Evolutionary conservation across 164 flowering plant species (phyloP).

Genomic region (Vitis riparia): DNA sequence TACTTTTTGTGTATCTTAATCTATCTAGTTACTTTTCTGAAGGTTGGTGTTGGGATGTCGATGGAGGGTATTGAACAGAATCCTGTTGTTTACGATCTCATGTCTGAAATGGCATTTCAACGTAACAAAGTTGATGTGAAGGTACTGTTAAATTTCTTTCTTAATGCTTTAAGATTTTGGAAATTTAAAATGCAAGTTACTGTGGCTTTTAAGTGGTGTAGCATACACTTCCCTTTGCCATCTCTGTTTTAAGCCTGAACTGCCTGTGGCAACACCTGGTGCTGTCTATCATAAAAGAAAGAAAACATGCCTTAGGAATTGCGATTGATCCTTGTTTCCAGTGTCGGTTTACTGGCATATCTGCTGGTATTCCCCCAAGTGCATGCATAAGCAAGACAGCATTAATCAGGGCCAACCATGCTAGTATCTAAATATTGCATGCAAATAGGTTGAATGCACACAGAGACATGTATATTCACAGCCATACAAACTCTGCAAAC

Average conservation of each 20-base stretch:
- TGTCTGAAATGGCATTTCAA: conserved; percentile 84
- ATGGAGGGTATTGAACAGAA: conserved; percentile 89
- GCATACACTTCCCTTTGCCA: neutral
- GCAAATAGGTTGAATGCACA: too few relatives aligned
- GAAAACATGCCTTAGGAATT: neutral
- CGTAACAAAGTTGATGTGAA: conserved; percentile 45
- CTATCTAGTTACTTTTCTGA: neutral
- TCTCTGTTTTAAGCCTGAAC: neutral
- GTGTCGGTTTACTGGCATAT: neutral
- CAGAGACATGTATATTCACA: too few relatives aligned
- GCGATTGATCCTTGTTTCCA: neutral
- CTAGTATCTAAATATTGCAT: too few relatives aligned
- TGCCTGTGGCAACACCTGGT: neutral
- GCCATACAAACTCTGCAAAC: too few relatives aligned
- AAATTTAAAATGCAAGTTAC: neutral
- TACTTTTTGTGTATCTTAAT: neutral
- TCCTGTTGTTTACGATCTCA: conserved; percentile 81
- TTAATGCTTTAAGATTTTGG: neutral
- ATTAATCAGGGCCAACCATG: too few relatives aligned
- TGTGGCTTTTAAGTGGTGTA: neutral
- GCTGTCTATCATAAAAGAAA: neutral
- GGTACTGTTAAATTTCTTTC: conserved; percentile 36
- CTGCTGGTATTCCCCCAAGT: too few relatives aligned
- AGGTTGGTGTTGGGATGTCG: conserved; percentile 86
- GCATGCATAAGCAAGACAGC: too few relatives aligned